Percentiles rank a stretch among this genome's conserved stretches.
These are phyloP conservation scores for Thraustotheca clavata DNA, from an alignment of 352 stramenopile genomes.

Conservation along the genomic window DNA sequence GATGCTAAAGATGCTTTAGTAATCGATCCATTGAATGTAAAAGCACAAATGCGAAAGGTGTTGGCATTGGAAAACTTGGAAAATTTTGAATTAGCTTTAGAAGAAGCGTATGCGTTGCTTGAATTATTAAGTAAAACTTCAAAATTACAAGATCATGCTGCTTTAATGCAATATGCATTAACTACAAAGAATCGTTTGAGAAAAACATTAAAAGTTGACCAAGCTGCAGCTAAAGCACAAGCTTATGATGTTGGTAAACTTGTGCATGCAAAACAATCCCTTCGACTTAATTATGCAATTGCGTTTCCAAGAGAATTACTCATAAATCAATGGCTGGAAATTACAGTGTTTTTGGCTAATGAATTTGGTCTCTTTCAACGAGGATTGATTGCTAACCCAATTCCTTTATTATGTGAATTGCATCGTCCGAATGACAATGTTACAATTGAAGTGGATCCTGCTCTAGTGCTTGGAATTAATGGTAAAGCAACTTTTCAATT, in stretches of 20 bases:
- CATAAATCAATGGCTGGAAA: conserved; percentile 43
- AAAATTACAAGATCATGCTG: background rate
- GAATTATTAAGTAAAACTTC: background rate
- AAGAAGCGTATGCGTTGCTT: conserved; percentile 38
- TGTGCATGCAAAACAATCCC: conserved; percentile 68
- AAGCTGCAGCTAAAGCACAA: conserved; percentile 40
- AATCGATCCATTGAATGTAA: conserved; percentile 48
- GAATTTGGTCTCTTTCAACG: conserved; percentile 74
- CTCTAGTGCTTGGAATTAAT: conserved; percentile 2
- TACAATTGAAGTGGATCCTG: background rate
- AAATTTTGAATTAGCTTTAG: conserved; percentile 52
- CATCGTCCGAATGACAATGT: background rate
- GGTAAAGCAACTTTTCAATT: background rate
- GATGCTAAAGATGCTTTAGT: conserved; percentile 48
- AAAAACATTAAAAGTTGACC: conserved; percentile 46
- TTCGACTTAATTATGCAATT: conserved; percentile 72
- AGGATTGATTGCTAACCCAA: background rate
- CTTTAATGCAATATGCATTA: conserved; percentile 37
- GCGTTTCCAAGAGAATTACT: conserved; percentile 46
- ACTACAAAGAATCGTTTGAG: conserved; percentile 36
- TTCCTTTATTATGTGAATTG: background rate
- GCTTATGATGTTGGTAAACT: conserved; percentile 55
- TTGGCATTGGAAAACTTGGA: conserved; percentile 71
- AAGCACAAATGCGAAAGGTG: conserved; percentile 48
- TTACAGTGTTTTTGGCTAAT: conserved; percentile 70